Evolutionary conservation across 2,329 filamentous ascomycete species (phyloP).

Genomic region (Ophiostoma ips): DNA sequence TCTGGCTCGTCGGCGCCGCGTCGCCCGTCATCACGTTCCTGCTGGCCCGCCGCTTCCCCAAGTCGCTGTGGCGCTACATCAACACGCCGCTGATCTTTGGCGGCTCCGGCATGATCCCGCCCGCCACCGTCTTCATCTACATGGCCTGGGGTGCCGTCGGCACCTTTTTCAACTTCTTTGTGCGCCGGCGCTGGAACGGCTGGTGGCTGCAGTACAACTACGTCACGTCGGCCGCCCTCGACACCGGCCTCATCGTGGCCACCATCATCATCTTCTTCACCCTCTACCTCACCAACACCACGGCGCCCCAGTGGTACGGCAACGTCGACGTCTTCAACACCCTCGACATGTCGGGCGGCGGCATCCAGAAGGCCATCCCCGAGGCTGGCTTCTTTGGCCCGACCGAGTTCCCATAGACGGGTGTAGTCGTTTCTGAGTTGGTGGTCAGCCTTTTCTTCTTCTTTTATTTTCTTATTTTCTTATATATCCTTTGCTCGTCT

Average conservation of each 20-base stretch:
- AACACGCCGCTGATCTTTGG: conserved; percentile 57
- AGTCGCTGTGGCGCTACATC: conserved; percentile 48
- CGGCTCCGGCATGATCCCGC: conserved; percentile 48
- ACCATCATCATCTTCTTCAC: conserved; percentile 59
- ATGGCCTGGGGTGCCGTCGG: conserved; percentile 57
- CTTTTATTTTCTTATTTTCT: not conserved
- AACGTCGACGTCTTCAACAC: conserved; percentile 26
- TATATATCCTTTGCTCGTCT: not conserved
- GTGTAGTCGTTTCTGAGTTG: not conserved
- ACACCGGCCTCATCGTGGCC: conserved; percentile 51
- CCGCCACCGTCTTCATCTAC: conserved; percentile 58
- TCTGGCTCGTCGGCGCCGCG: conserved; percentile 53
- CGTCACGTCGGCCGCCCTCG: conserved; percentile 56
- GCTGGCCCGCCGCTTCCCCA: conserved; percentile 46
- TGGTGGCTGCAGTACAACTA: conserved; percentile 76
- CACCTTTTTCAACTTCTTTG: conserved; percentile 52
- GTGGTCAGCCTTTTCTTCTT: too few relatives aligned
- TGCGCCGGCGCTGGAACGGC: conserved; percentile 49
- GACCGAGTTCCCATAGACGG: conserved; percentile 8
- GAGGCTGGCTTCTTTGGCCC: conserved; percentile 11
- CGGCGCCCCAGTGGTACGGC: conserved; percentile 48
- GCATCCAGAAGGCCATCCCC: conserved; percentile 6
- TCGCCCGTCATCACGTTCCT: conserved; percentile 51
- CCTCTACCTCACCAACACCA: conserved; percentile 43
- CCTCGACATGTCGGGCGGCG: conserved; percentile 5